Evolutionary conservation across 257 asterid species (phyloP), one percentile per base, ranked within the genome.

Genomic region (Gentiana macrophylla): DNA sequence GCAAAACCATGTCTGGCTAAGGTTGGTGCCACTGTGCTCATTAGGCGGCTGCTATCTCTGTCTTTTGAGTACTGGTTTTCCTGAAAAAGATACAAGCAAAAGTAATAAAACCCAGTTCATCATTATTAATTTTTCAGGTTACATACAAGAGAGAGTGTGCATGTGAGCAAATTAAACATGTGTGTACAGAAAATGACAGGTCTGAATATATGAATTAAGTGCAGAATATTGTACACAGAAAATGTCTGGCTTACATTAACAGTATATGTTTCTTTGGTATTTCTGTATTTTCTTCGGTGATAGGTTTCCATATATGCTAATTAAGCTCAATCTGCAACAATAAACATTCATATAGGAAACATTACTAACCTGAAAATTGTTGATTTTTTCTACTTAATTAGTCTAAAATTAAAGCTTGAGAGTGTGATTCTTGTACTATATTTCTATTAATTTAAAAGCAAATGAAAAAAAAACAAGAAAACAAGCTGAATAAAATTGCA

Each of bases 241-340:
- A 37, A 10, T 7, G 67, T 33, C 33, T 15, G 24, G 63, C 70
- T 50, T 60, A 15, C 4, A 47, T 59, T 64, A 61, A 79, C 84
- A 62, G 54, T 41, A 56, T 37, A 53, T 49, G 74, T n/a, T 53
- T 75, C 74, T 50, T 65, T 68, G 61, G 69, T 38, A 57, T 73
- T 84, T 67, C 64, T 74, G 64, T 73, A 70, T 65, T 87, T 74
- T 76, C 78, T 80, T 63, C 93, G 68, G 75, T 77, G 78, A 60
- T 84, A 87, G 51, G 94, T 84, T 70, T 84, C 94, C 77, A 79
- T 78, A 79, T 78, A 24, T 24, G 24, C 24, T 24, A 24, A 60
- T 51, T 62, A 67, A 53, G 24, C 37, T 44, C 6, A 24, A 49
- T 66, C 85, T 80, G 86, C 12, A 44, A 59, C 65, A 41, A 2